Percentiles rank a stretch among this genome's conserved stretches.
Evolutionary conservation across 345 rosid genomes (phyloP).

Genomic region (Euphorbia lathyris): DNA sequence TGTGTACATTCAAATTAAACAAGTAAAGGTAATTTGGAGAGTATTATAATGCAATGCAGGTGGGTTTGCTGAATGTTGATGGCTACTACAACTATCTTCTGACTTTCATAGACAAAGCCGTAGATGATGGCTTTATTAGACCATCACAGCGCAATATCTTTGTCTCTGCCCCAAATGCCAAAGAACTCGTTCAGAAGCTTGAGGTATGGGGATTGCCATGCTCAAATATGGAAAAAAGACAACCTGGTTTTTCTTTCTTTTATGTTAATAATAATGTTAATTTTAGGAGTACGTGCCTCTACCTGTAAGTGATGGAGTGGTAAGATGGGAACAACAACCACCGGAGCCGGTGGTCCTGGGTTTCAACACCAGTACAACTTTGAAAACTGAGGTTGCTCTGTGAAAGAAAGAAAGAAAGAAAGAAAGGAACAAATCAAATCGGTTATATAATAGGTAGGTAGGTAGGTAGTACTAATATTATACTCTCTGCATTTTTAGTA

Average conservation of each 20-base stretch:
- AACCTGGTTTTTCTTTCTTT: background rate
- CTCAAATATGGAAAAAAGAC: background rate
- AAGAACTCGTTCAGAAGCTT: slow-evolving; percentile 83
- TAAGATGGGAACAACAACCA: slow-evolving; percentile 59
- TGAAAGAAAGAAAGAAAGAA: slow-evolving; percentile 31
- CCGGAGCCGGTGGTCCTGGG: slow-evolving; percentile 38
- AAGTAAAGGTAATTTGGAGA: no score
- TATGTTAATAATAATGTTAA: slow-evolving; percentile 17
- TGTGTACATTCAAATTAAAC: no score
- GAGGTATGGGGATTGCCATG: slow-evolving; percentile 46
- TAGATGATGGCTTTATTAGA: slow-evolving; percentile 89
- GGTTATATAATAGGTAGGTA: background rate
- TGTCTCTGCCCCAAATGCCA: slow-evolving; percentile 91
- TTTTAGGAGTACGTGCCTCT: slow-evolving; percentile 79
- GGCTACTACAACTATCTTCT: slow-evolving; percentile 85
- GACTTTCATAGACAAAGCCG: slow-evolving; percentile 90
- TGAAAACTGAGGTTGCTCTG: slow-evolving; percentile 53
- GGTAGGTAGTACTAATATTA: slow-evolving; percentile 5
- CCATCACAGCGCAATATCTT: slow-evolving; percentile 84
- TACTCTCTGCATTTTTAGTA: background rate
- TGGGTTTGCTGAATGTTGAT: slow-evolving; percentile 93
- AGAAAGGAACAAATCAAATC: background rate
- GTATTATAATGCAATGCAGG: slow-evolving; percentile 42
- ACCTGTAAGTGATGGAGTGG: slow-evolving; percentile 76
- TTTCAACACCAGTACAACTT: slow-evolving; percentile 41